Base-by-base conservation (phyloP, 1,284 basidiomycete genomes). In the Trametes versicolor region DNA sequence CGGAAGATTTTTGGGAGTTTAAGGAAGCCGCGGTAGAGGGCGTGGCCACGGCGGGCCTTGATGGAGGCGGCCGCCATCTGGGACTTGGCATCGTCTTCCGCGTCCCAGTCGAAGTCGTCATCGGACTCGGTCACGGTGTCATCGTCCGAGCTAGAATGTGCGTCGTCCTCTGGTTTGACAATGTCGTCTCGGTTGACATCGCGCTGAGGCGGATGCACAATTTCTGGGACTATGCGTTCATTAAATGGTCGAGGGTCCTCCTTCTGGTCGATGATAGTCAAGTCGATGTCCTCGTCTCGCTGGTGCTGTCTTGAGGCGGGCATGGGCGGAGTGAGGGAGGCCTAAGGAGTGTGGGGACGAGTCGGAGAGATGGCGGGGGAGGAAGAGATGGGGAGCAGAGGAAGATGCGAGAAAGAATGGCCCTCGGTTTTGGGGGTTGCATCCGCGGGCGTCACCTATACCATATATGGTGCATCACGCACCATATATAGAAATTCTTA, bases 71-170 rank as follows among this genome's bases (percentile, higher is more conserved):
- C 72, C 19, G 59, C 51, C 54, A 62, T 51, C 36, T 71, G 66
- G 47, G 73, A 73, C 27, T 65, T 65, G 34, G 60, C 83, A 55
- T 87, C 86, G 63, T 90, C 81, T 57, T 80, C 80, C 29, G 74
- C 83, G 60, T 91, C 88, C 91, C 90, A 92, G 78, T 92, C 83
- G 70, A 93, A 92, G 71, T 92, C 88, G 71, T 91, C 90, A 17
- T 85, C 87, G 1, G 85, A 82, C 71, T 87, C 85, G 13, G 89
- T 90, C 37, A 79, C 84, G 7, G 86, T 83, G n/a, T 81, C 82
- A 66, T 88, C 87, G 6, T 86, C 83, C 19, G 81, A 82, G 66
- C 88, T 86, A 4, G 86, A 52, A 59, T 73, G 68, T 12, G 67
- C 69, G 62, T 85, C 83, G 17, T 78, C 77, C 32, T 32, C 54